Evolutionary conservation across 805 yeast genomes (phyloP).

Genomic region (Cyberlindnera americana): DNA sequence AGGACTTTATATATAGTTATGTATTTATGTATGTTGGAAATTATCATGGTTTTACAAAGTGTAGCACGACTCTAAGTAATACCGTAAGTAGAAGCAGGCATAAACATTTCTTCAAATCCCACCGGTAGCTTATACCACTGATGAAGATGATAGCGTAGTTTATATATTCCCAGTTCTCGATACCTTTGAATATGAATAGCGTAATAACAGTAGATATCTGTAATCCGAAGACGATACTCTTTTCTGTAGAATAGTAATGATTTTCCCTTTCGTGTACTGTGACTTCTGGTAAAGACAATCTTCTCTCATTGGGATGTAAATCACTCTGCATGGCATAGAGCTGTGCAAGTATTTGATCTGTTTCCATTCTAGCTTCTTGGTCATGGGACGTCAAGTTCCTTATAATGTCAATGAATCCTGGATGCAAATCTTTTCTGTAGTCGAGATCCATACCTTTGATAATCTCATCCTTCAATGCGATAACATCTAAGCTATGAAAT

Average conservation of each 20-base stretch:
- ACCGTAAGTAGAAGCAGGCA: background rate
- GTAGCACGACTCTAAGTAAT: background rate
- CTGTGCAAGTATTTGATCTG: conserved; percentile 35
- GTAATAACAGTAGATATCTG: background rate
- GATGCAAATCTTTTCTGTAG: conserved; percentile 24
- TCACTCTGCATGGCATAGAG: conserved; percentile 24
- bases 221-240: background rate
- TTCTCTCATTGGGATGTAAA: background rate
- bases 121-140: background rate
- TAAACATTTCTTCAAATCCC: background rate
- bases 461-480: conserved; percentile 34
- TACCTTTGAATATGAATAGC: background rate
- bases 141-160: background rate
- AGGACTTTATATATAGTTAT: too few species aligned
- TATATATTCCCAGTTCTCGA: background rate
- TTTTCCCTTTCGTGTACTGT: too few species aligned
- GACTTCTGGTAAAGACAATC: conserved; percentile 2
- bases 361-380: conserved; percentile 40
- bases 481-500: conserved; percentile 33
- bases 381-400: conserved; percentile 34
- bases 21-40: background rate
- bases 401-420: conserved; percentile 36
- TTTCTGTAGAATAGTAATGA: too few species aligned
- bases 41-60: background rate
- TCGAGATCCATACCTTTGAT: conserved; percentile 15